Evolutionary conservation across 805 yeast species (phyloP), one percentile per base, ranked within the genome.

Genomic region (Ogataea angusta): DNA sequence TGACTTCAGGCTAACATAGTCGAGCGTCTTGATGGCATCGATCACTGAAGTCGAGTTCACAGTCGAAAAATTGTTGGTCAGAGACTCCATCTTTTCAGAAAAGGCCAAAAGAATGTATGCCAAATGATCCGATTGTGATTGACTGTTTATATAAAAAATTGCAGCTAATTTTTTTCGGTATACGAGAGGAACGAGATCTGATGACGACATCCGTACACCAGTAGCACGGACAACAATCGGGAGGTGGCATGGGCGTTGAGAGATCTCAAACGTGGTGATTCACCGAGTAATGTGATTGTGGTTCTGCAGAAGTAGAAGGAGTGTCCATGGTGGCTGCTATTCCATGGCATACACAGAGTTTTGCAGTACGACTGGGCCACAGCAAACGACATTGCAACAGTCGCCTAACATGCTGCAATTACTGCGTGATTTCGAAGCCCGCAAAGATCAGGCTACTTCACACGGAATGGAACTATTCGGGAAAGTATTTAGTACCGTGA

Each of bases 41-140:
- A 33, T 16, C 10, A 40, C 15, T 10, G 46, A 15, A 17, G 45
- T 30, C 10, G 40, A 28, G 30, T 40, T 47, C 10, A 37, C 32
- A 10, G 35, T 34, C 26, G 48, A 32, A 10, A 38, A 23, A 12
- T 45, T 41, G 30, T 31, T 42, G 10, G 46, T 27, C 26, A 48
- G 34, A 32, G 31, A 50, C 38, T 53, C 56, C 59, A 54, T 52
- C 33, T 23, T 40, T 25, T 14, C 17, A n/a, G 14, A 18, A 26
- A 12, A 30, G 17, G 28, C 13, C 33, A 19, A 38, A 33, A 35
- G 27, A 27, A 40, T 10, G 15, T 27, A 16, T 14, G 15, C 15
- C 37, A 29, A 34, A 18, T 38, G 17, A 13, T 14, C 13, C n/a
- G 27, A 27, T n/a, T 15, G 38, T 29, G 34, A 34, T 30, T 19